phyloP scores from a whole-genome alignment of 148 eudicot genomes.

The Cornus controversa region DNA sequence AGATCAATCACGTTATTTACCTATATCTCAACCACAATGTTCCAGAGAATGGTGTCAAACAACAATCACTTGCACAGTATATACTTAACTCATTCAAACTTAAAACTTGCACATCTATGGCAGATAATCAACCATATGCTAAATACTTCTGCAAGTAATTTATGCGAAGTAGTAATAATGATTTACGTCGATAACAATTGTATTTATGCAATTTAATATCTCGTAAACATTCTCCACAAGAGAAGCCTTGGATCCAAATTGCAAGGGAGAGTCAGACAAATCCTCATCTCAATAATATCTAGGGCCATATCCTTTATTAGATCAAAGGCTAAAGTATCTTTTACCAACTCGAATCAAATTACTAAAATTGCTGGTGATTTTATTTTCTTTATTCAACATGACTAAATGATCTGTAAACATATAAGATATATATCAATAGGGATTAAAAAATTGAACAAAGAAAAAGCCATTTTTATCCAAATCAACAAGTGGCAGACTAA shows the following conservation, averaged over 20 bases:
- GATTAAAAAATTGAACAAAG: not conserved
- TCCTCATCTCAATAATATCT: not conserved
- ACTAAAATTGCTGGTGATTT: too few species aligned
- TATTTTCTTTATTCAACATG: too few species aligned
- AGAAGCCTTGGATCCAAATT: not conserved
- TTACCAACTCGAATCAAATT: too few species aligned
- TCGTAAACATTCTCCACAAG: too few species aligned
- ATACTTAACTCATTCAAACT: not conserved
- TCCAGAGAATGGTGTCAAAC: not conserved
- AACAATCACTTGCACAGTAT: not conserved
- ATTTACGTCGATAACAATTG: too few species aligned
- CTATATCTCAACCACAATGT: not conserved
- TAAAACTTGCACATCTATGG: not conserved
- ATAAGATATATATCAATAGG: not conserved
- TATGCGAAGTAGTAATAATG: not conserved
- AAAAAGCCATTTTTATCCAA: not conserved
- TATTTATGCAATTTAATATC: too few species aligned
- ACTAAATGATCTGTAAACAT: too few species aligned
- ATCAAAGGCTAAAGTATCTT: too few species aligned
- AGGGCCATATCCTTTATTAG: not conserved
- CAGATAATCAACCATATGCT: not conserved
- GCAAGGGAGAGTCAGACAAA: not conserved
- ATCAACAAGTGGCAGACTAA: not conserved
- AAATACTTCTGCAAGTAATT: not conserved
- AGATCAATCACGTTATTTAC: too few species aligned